Evolutionary conservation across 2,329 filamentous ascomycete genomes (phyloP).

Genomic region (Colletotrichum destructivum): DNA sequence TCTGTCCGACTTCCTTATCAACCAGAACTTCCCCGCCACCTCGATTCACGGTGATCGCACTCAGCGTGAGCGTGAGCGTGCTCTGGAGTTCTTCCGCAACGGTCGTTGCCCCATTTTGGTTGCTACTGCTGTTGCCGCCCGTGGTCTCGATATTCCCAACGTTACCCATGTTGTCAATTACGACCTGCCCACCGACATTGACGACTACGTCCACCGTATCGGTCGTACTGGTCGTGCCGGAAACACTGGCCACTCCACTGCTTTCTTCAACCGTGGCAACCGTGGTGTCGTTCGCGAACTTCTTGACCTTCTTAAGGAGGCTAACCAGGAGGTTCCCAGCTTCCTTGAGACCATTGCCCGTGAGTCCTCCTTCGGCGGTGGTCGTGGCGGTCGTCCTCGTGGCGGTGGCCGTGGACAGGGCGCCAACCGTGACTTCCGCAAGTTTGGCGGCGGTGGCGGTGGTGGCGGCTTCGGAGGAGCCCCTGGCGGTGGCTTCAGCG

Average conservation of each 20-base stretch:
- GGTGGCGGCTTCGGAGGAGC: slow-evolving; percentile 62
- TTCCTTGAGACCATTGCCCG: slow-evolving; percentile 99
- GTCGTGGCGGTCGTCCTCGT: slow-evolving; percentile 76
- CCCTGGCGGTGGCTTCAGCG: slow-evolving; percentile 59
- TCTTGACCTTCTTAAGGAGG: slow-evolving; percentile 97
- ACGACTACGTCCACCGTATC: slow-evolving; percentile 99
- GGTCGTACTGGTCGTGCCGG: slow-evolving; percentile 99
- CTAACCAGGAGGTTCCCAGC: slow-evolving; percentile 93
- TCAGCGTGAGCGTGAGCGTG: slow-evolving; percentile 98
- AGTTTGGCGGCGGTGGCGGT: slow-evolving; percentile 72
- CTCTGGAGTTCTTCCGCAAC: slow-evolving; percentile 97
- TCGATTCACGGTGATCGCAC: slow-evolving; percentile 99
- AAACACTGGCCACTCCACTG: slow-evolving; percentile 98
- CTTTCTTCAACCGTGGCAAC: slow-evolving; percentile 99
- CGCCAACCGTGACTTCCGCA: slow-evolving; percentile 92
- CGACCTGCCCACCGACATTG: slow-evolving; percentile 98
- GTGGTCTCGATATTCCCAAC: slow-evolving; percentile 93
- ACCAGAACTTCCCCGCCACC: slow-evolving; percentile 97
- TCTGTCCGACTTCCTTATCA: slow-evolving; percentile 97
- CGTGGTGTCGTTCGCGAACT: slow-evolving; percentile 97
- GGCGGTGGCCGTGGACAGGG: slow-evolving; percentile 80
- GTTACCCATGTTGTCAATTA: slow-evolving; percentile 99
- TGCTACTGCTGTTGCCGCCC: slow-evolving; percentile 94
- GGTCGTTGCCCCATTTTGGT: slow-evolving; percentile 96
- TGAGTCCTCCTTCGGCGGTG: slow-evolving; percentile 88